These are phyloP conservation scores for Alternaria consortialis DNA, from an alignment of 2,329 filamentous ascomycete species.

Conservation along the genomic window DNA sequence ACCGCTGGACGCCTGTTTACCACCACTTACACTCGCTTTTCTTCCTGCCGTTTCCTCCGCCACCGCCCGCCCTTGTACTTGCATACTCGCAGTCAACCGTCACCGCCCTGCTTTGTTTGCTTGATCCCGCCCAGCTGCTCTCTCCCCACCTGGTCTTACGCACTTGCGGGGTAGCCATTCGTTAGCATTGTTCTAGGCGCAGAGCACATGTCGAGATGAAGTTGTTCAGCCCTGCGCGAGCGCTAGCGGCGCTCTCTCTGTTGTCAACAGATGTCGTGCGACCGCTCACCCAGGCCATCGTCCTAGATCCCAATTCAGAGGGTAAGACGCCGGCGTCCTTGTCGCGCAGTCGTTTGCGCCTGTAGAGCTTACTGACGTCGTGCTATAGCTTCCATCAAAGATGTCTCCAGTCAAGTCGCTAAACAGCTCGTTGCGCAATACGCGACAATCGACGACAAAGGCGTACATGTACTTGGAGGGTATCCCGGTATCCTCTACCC, in stretches of 20 bases:
- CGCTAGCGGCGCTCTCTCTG: conserved; percentile 39
- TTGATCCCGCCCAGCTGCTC: conserved; percentile 1
- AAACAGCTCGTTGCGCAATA: conserved; percentile 63
- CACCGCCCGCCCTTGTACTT: background rate
- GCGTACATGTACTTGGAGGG: conserved; percentile 50
- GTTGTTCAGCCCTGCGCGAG: conserved; percentile 37
- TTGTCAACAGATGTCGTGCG: conserved; percentile 30
- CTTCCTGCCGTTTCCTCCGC: background rate
- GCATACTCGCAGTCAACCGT: background rate
- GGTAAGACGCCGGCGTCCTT: conserved; percentile 17
- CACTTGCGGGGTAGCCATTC: conserved; percentile 11
- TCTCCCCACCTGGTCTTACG: conserved; percentile 8
- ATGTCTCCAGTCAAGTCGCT: conserved; percentile 56
- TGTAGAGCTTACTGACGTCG: conserved; percentile 1
- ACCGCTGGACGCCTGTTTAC: conserved; percentile 1
- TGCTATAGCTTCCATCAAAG: conserved; percentile 56
- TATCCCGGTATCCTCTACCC: conserved; percentile 55
- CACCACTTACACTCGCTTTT: conserved; percentile 11
- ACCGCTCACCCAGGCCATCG: conserved; percentile 31
- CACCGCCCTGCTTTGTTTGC: conserved; percentile 2
- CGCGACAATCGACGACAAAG: conserved; percentile 59
- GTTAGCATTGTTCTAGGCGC: conserved; percentile 11
- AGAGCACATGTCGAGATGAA: conserved; percentile 36
- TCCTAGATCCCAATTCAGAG: conserved; percentile 36
- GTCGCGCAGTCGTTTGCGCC: background rate